These are phyloP conservation scores for Saccharum hybrid DNA, from an alignment of 202 grass and related monocot genomes.

Conservation along the genomic window DNA sequence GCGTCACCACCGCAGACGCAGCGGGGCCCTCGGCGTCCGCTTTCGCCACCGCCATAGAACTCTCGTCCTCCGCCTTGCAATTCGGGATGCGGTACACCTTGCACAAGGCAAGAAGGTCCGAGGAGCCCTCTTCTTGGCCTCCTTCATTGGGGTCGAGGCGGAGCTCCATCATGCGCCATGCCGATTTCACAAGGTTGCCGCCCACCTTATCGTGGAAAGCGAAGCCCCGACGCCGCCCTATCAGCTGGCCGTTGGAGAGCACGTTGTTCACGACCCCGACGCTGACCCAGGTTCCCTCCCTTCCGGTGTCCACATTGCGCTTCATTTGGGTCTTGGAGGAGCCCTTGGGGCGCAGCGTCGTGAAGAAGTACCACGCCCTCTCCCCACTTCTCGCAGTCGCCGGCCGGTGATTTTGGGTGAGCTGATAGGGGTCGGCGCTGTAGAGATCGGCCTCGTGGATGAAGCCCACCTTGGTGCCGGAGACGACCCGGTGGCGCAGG, in stretches of 20 bases:
- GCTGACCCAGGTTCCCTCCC: no score
- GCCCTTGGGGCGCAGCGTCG: background rate
- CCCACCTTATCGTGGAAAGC: no score
- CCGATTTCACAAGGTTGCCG: no score
- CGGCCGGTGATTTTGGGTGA: background rate
- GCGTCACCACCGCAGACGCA: background rate
- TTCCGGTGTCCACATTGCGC: no score
- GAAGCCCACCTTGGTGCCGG: conserved; percentile 12
- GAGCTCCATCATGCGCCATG: no score
- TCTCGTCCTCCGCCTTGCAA: background rate
- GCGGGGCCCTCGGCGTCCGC: background rate
- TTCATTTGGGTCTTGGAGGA: no score
- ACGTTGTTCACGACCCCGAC: fast-evolving
- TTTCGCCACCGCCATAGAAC: no score
- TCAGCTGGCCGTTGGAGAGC: no score
- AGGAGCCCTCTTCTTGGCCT: background rate
- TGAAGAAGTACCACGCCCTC: conserved; percentile 45
- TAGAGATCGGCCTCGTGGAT: conserved; percentile 27
- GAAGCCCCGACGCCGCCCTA: no score
- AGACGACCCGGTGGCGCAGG: background rate
- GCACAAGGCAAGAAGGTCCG: conserved; percentile 6
- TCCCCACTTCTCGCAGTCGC: background rate
- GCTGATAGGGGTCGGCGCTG: background rate
- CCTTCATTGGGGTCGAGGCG: no score
- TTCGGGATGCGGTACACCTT: conserved; percentile 43